Evolutionary conservation across 805 yeast genomes (phyloP).

Genomic region (Ogataea dorogensis): DNA sequence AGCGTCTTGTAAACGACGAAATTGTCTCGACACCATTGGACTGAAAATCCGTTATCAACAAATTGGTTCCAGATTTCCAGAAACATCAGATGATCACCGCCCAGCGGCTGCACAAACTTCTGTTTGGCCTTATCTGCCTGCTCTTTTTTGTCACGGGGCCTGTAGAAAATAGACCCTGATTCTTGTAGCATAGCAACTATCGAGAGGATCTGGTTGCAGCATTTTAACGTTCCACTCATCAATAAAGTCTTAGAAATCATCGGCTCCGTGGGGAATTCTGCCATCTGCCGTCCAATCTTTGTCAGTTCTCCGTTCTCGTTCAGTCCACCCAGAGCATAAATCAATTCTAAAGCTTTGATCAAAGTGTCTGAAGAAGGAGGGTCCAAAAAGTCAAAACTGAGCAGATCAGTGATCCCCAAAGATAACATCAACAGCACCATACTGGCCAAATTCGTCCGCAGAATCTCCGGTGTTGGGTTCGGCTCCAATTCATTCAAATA

Average conservation of each 20-base stretch:
- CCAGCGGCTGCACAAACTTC: constrained; percentile 46
- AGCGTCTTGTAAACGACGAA: constrained; percentile 75
- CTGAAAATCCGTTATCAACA: constrained; percentile 63
- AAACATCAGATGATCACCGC: constrained; percentile 80
- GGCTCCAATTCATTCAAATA: constrained; percentile 73
- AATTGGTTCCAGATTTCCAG: constrained; percentile 77
- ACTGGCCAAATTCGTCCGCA: constrained; percentile 74
- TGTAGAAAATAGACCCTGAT: constrained; percentile 62
- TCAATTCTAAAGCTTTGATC: constrained; percentile 70
- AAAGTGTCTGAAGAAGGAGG: constrained; percentile 76
- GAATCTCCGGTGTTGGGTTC: constrained; percentile 89
- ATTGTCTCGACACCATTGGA: constrained; percentile 83
- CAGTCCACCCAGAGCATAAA: constrained; percentile 87
- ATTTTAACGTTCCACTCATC: constrained; percentile 56
- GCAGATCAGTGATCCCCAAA: constrained; percentile 78
- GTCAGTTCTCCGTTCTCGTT: constrained; percentile 79
- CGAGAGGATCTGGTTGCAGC: constrained; percentile 66
- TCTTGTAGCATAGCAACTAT: constrained; percentile 84
- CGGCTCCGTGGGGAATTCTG: constrained; percentile 90
- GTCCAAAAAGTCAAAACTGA: constrained; percentile 88
- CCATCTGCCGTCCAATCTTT: constrained; percentile 76
- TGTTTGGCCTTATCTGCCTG: constrained; percentile 65
- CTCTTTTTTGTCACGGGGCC: constrained; percentile 66
- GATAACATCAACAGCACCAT: constrained; percentile 77
- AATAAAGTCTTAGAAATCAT: constrained; percentile 77